These are phyloP conservation scores for Solanum hybrid DNA, from an alignment of 305 asterid species.

Conservation along the genomic window DNA sequence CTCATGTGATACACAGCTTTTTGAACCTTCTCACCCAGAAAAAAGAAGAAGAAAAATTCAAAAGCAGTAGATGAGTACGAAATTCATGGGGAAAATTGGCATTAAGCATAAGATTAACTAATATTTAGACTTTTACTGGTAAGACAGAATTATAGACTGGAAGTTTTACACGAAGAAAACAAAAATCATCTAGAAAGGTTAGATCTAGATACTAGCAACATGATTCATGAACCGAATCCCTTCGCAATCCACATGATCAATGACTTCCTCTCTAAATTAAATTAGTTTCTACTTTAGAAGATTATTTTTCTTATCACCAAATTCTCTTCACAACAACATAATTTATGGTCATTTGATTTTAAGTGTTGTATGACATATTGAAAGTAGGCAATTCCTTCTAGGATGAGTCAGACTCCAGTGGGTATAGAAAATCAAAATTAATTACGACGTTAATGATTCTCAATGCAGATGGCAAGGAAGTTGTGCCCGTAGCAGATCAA, in stretches of 20 bases:
- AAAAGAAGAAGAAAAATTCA: slow-evolving; percentile 14
- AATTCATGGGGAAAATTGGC: background rate
- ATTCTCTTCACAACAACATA: background rate
- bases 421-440: background rate
- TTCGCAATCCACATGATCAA: background rate
- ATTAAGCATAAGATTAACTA: background rate
- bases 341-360: background rate
- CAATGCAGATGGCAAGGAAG: background rate
- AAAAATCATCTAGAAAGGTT: background rate
- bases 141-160: background rate
- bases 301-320: background rate
- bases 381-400: background rate
- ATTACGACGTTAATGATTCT: background rate
- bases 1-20: slow-evolving; percentile 26
- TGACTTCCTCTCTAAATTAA: background rate
- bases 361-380: background rate
- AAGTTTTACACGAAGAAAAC: background rate
- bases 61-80: slow-evolving; percentile 1
- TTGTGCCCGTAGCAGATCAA: background rate
- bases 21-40: slow-evolving; percentile 36
- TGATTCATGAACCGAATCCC: background rate
- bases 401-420: background rate
- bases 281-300: background rate
- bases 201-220: background rate
- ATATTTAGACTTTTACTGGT: background rate